These are phyloP conservation scores for Phytophthora cryptogea DNA, from an alignment of 352 stramenopile genomes.

Conservation along the genomic window DNA sequence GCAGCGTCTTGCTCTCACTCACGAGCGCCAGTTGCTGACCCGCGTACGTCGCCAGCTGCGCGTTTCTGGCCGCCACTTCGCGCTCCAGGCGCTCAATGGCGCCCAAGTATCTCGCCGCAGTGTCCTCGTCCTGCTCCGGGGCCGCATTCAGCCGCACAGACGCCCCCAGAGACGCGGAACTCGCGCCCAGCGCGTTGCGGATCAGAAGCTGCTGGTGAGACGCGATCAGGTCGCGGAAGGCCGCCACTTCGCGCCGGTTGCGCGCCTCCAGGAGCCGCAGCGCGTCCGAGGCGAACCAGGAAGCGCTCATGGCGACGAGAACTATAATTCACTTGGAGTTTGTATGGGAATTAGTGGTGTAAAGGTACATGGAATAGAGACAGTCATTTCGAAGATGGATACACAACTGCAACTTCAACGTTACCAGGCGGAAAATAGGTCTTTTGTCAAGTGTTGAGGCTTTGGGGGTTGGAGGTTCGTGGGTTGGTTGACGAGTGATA, in stretches of 20 bases:
- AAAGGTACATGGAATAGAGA: neutral
- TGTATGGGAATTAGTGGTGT: neutral
- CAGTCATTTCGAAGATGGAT: neutral
- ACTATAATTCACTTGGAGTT: neutral
- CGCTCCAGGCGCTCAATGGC: slow-evolving; percentile 74
- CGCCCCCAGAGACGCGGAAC: slow-evolving; percentile 23
- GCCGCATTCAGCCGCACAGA: slow-evolving; percentile 11
- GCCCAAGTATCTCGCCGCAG: slow-evolving; percentile 52
- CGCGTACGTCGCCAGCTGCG: slow-evolving; percentile 50
- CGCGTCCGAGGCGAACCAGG: slow-evolving; percentile 47
- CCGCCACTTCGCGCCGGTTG: slow-evolving; percentile 64
- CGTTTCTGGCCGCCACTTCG: slow-evolving; percentile 73
- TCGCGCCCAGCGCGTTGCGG: slow-evolving; percentile 33
- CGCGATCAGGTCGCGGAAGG: slow-evolving; percentile 59
- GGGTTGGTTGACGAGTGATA: neutral
- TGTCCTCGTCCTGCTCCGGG: slow-evolving; percentile 33
- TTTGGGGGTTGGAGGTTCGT: neutral
- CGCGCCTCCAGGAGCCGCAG: slow-evolving; percentile 62
- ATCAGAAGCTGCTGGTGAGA: slow-evolving; percentile 77
- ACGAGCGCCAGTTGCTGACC: slow-evolving; percentile 70
- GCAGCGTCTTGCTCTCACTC: slow-evolving; percentile 73
- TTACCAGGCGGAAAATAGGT: neutral
- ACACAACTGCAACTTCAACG: slow-evolving; percentile 2
- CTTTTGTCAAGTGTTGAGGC: neutral
- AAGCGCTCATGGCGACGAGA: neutral